Percentiles rank a stretch among this genome's conserved stretches.
phyloP scores from a whole-genome alignment of 371 early-diverging fungal species.

The Conidiobolus incongruus region DNA sequence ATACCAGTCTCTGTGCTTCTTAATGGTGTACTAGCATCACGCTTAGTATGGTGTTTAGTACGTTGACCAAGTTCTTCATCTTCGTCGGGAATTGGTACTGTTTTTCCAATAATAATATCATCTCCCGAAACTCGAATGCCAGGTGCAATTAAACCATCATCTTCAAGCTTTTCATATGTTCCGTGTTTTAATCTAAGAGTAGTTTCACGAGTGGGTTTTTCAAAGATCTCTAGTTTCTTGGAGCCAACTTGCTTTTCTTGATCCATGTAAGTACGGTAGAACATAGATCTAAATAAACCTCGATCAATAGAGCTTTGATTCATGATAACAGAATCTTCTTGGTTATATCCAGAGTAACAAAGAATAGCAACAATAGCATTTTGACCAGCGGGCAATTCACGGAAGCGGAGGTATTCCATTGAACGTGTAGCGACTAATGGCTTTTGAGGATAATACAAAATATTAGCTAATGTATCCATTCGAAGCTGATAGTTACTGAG shows the following conservation, averaged over 20 bases:
- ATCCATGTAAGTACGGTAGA: constrained; percentile 96
- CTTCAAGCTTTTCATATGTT: constrained; percentile 93
- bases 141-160: constrained; percentile 92
- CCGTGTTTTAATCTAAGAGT: constrained; percentile 82
- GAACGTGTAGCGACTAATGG: constrained; percentile 96
- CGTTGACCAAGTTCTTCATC: constrained; percentile 80
- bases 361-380: constrained; percentile 98
- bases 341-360: constrained; percentile 99
- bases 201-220: constrained; percentile 74
- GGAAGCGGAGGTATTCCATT: constrained; percentile 96
- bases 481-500: constrained; percentile 93
- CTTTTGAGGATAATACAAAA: constrained; percentile 98
- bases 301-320: constrained; percentile 98
- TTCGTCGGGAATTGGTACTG: constrained; percentile 68
- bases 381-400: constrained; percentile 98
- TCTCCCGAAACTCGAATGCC: constrained; percentile 88
- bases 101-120: constrained; percentile 97
- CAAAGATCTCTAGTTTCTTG: constrained; percentile 72
- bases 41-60: constrained; percentile 64
- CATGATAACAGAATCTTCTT: constrained; percentile 99
- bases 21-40: constrained; percentile 86
- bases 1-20: constrained; percentile 87
- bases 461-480: constrained; percentile 98
- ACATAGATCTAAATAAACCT: constrained; percentile 93
- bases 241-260: constrained; percentile 75